These are phyloP conservation scores for Epichloe sibirici DNA, from an alignment of 2,329 filamentous ascomycete genomes.

Conservation along the genomic window DNA sequence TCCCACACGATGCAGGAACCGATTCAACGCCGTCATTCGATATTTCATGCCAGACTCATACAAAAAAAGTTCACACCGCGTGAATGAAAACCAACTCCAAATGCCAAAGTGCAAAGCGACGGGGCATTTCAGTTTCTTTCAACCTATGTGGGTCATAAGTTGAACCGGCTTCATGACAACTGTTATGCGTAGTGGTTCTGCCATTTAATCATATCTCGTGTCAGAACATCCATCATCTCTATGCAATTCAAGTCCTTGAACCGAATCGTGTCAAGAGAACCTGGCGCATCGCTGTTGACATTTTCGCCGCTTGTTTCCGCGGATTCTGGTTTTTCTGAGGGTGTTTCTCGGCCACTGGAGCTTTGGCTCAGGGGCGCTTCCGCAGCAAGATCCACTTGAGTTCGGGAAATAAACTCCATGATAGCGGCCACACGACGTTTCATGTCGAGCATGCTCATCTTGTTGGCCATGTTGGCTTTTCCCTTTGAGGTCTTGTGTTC, in stretches of 20 bases:
- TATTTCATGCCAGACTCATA: constrained; percentile 5
- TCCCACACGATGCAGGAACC: constrained; percentile 5
- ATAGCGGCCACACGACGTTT: constrained; percentile 73
- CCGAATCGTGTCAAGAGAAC: constrained; percentile 27
- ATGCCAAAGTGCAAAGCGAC: not conserved
- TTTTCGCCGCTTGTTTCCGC: constrained; percentile 23
- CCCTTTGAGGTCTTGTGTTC: constrained; percentile 43
- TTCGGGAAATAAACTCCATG: constrained; percentile 79
- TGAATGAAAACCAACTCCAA: not conserved
- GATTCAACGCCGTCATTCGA: constrained; percentile 6
- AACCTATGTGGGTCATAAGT: not conserved
- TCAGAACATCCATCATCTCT: constrained; percentile 86
- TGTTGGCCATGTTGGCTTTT: constrained; percentile 43
- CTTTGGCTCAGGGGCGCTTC: constrained; percentile 37
- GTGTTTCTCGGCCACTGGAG: constrained; percentile 20
- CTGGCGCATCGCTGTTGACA: constrained; percentile 14
- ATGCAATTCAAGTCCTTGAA: constrained; percentile 68
- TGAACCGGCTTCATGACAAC: not conserved
- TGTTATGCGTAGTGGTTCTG: constrained; percentile 53
- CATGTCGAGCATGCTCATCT: constrained; percentile 79
- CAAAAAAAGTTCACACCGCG: not conserved
- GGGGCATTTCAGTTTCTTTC: not conserved
- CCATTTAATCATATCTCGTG: constrained; percentile 71
- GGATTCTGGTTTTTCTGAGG: constrained; percentile 23
- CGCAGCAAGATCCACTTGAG: constrained; percentile 74